A percentile compares a stretch with the other conserved stretches of the same genome.
Evolutionary conservation across 73 alveolate genomes (phyloP).

Genomic region (Halteria grandinella): DNA sequence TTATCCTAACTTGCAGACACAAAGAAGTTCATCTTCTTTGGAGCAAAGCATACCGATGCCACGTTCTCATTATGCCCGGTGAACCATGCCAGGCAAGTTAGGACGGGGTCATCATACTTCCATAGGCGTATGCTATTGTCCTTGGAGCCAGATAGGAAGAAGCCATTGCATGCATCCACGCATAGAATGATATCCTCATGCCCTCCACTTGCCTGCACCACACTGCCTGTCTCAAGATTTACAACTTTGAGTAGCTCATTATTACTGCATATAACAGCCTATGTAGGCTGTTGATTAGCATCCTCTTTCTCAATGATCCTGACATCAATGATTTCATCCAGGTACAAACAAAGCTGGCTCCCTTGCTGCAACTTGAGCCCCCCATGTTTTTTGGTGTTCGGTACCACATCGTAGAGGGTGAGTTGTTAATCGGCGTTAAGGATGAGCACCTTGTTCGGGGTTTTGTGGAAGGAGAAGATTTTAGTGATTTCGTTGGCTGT

Average conservation of each 20-base stretch:
- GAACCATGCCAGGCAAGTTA: conserved; percentile 68
- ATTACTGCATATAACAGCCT: conserved; percentile 77
- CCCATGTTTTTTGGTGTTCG: neutral
- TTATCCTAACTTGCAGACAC: conserved; percentile 86
- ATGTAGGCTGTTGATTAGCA: conserved; percentile 6
- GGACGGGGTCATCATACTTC: conserved; percentile 66
- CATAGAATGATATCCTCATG: conserved; percentile 93
- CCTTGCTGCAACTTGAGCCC: conserved; percentile 31
- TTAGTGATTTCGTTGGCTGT: conserved; percentile 37
- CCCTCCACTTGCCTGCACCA: conserved; percentile 80
- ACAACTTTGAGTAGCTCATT: conserved; percentile 75
- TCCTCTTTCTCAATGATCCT: conserved; percentile 57
- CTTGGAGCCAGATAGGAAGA: conserved; percentile 88
- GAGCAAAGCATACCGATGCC: conserved; percentile 75
- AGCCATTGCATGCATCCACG: conserved; percentile 74
- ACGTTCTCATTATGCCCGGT: conserved; percentile 92
- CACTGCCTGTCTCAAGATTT: conserved; percentile 68
- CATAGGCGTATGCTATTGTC: conserved; percentile 92
- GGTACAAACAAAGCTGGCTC: conserved; percentile 62
- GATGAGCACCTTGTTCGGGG: too few relatives aligned
- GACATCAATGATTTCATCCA: conserved; percentile 84
- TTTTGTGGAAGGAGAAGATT: conserved; percentile 18
- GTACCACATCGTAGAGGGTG: conserved; percentile 8
- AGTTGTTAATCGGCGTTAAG: conserved; percentile 57
- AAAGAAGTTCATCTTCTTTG: conserved; percentile 69